These are phyloP conservation scores for Astrephomene gubernaculifera DNA, from an alignment of 139 green algal genomes.

Conservation along the genomic window DNA sequence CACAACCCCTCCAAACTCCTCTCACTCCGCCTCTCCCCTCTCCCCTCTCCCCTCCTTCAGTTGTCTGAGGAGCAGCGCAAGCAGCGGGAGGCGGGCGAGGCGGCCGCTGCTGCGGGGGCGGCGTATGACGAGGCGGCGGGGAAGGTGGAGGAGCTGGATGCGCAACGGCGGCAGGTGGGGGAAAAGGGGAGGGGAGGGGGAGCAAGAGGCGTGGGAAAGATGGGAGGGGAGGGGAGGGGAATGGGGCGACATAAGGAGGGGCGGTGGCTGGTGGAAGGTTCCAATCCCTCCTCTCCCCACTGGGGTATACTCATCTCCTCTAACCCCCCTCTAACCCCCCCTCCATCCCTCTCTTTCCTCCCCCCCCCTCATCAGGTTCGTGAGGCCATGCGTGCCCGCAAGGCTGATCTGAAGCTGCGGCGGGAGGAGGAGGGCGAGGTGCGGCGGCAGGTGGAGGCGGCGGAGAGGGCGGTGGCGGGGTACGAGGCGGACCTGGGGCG, in stretches of 20 bases:
- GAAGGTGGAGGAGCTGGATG: neutral
- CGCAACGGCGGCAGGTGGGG: neutral
- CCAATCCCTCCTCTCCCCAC: too few relatives aligned
- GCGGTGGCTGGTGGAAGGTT: too few relatives aligned
- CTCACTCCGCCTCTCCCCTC: too few relatives aligned
- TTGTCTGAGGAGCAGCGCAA: neutral
- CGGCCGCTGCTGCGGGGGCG: neutral
- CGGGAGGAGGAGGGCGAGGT: conserved; percentile 40
- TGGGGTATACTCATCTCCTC: too few relatives aligned
- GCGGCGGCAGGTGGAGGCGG: neutral
- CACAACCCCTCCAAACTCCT: too few relatives aligned
- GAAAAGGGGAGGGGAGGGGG: too few relatives aligned
- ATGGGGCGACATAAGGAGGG: too few relatives aligned
- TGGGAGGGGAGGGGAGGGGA: too few relatives aligned
- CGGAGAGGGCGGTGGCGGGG: neutral
- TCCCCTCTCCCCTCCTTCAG: neutral
- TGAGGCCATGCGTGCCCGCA: neutral
- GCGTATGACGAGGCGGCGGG: neutral
- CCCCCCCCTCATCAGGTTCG: too few relatives aligned
- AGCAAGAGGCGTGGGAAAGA: too few relatives aligned
- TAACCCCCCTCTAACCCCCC: too few relatives aligned
- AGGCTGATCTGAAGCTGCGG: conserved; percentile 31
- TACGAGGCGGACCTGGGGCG: neutral
- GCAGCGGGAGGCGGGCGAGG: neutral
- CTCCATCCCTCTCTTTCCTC: too few relatives aligned